Percentiles rank a stretch among this genome's conserved stretches.
Evolutionary conservation across 768 basidiomycete species (phyloP).

Genomic region (Hemileccinum rubropunctum): DNA sequence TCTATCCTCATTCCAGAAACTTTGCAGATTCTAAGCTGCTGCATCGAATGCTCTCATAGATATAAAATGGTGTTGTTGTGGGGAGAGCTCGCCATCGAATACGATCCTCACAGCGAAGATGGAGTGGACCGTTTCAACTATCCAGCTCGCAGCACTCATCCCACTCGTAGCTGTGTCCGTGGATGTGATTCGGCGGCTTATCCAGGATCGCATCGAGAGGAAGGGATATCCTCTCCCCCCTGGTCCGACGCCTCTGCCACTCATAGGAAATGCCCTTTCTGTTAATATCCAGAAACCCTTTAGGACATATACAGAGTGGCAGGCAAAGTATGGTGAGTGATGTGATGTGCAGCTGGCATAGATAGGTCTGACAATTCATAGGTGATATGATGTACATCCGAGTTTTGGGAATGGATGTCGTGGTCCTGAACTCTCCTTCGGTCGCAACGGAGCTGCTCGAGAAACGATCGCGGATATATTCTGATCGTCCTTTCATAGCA

Average conservation of each 20-base stretch:
- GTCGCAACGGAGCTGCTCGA: constrained; percentile 47
- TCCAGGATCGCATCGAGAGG: constrained; percentile 9
- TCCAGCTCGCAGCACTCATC: constrained; percentile 5
- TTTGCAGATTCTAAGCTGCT: too few species aligned
- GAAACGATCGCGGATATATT: constrained; percentile 45
- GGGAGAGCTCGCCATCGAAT: not conserved
- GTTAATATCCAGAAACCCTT: constrained; percentile 13
- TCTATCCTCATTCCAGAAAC: too few species aligned
- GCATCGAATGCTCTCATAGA: not conserved
- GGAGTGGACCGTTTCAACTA: constrained; percentile 6
- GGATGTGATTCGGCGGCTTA: not conserved
- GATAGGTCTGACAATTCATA: constrained; percentile 11
- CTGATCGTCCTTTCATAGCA: constrained; percentile 43
- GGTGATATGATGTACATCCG: constrained; percentile 48
- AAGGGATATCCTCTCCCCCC: constrained; percentile 17
- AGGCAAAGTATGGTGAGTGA: constrained; percentile 14
- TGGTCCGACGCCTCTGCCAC: constrained; percentile 18
- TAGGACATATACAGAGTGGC: constrained; percentile 18
- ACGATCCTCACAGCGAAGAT: constrained; percentile 1
- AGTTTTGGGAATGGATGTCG: constrained; percentile 42
- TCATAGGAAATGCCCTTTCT: constrained; percentile 20
- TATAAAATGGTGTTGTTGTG: constrained; percentile 5
- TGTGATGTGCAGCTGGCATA: not conserved
- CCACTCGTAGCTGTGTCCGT: not conserved
- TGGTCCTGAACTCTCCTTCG: constrained; percentile 45